Conservation (phyloP, 768 basidiomycete species). For the Kwoniella sp. region DNA sequence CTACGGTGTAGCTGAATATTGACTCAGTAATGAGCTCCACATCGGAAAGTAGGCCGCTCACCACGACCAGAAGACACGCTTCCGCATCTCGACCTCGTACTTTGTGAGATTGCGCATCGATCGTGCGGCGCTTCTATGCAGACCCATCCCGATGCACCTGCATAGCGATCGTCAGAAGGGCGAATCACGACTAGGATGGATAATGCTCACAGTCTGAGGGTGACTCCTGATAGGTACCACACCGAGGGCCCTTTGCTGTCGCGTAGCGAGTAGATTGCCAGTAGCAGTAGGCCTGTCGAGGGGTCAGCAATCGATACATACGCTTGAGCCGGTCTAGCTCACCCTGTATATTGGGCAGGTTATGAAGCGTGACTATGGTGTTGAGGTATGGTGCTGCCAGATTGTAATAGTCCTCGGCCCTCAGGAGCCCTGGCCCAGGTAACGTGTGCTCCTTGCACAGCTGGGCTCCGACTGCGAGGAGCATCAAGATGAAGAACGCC, state of each 20-base stretch:
- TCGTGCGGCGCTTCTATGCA: constrained; percentile 11
- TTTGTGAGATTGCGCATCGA: not conserved
- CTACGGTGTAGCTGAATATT: constrained; percentile 11
- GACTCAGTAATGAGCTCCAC: not conserved
- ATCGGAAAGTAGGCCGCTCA: constrained; percentile 7
- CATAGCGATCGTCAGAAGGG: no score
- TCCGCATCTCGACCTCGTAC: constrained; percentile 23
- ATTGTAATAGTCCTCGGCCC: constrained; percentile 14
- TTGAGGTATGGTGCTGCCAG: constrained; percentile 16
- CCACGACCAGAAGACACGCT: constrained; percentile 40
- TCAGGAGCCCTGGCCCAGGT: constrained; percentile 5
- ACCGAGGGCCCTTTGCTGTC: constrained; percentile 22
- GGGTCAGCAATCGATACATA: not conserved
- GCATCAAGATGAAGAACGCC: constrained; percentile 24
- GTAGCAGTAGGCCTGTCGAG: constrained; percentile 13
- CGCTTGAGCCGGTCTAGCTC: not conserved
- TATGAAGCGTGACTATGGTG: constrained; percentile 19
- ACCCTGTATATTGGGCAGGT: constrained; percentile 27
- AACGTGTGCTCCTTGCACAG: constrained; percentile 4
- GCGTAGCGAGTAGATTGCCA: constrained; percentile 20
- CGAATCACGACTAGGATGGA: no score
- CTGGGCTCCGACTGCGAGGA: constrained; percentile 18
- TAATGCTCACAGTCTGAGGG: constrained; percentile 17
- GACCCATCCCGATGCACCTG: constrained; percentile 18
- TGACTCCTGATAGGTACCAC: constrained; percentile 21